Evolutionary conservation across 2,329 filamentous ascomycete species (phyloP), one percentile per base, ranked within the genome.

Genomic region (Lachnellula arida): DNA sequence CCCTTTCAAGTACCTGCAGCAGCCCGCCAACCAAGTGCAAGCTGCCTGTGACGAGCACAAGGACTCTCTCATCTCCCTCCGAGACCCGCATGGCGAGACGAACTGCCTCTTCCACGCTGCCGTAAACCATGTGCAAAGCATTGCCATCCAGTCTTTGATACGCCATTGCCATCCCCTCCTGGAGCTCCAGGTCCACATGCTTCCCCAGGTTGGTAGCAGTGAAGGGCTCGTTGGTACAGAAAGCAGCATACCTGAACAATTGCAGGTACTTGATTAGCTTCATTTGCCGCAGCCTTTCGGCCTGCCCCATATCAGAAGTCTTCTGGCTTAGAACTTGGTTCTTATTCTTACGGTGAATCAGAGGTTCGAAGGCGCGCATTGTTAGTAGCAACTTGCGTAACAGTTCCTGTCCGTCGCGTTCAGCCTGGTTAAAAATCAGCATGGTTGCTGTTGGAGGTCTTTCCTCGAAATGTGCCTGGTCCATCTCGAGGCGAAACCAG

Each of bases 351-450:
- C 25, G 6, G 12, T 19, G n/a, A 2, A 5, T 19, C 48, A 39
- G 34, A n/a, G 25, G 14, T 9, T 43, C 15, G 25, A 55, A 23
- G 14, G 23, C n/a, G n/a, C 3, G n/a, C 35, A 51, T 32, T 28
- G 11, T 35, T 11, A 19, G 28, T 4, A 42, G 35, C 8, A n/a
- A 52, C 8, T 15, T 9, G 43, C 17, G 23, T 22, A 54, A 80
- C 1, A 95, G 78, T 15, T 80, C 76, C 4, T 76, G 74, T 5
- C 89, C 88, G 67, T 96, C 86, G 34, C 91, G 83, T 9, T 90
- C 91, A 68, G 96, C 91, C 72, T 97, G 93, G 72, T 97, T 97
- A 78, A 97, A 97, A 48, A 97, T 80, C 46, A 97, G 75, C 55
- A 87, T 65, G 22, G 56, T 63, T 67, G 68, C 49, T 58, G 63